Base-by-base conservation (phyloP, 1,284 basidiomycete species). In the Puccinia sorghi region DNA sequence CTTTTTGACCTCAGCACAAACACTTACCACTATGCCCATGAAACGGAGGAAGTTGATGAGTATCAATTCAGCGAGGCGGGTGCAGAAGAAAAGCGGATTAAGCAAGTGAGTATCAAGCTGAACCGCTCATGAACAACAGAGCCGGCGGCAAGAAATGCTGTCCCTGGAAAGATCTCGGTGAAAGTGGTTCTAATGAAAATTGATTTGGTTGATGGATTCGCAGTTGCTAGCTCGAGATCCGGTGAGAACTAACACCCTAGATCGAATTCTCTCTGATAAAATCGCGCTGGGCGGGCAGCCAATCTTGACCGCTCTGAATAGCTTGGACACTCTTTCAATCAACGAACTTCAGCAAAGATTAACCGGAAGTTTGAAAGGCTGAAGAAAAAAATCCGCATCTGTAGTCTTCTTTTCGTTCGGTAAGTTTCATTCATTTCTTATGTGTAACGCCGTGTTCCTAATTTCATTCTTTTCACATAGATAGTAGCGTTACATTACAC, bases 261-360 rank as follows among this genome's bases (percentile, higher is more conserved):
- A 52, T 37, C 72, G 61, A 39, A 74, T 74, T 41, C 64, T 74
- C 13, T 74, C 72, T 2, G 57, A 74, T 20, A 59, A 74, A 74
- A 59, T 74, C 27, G 43, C 57, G 15, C 25, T 61, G 25, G 72
- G 72, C 22, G 72, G 72, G 12, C 54, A 64, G 50, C 57, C 57
- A 3, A 52, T 74, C n/a, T 17, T 63, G 48, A 50, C 72, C 20
- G 72, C 59, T 52, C 52, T 74, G 72, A 74, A 64, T 64, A 48
- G 48, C 48, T 59, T 74, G 27, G 72, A 74, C 39, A n/a, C 8
- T 32, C 15, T 74, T 39, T 48, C 52, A 4, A 22, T 64, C 43
- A 63, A 74, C 27, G 72, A 74, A 46, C 61, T 74, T 50, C 72
- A 63, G n/a, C 72, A 74, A 64, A 37, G 72, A n/a, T 32, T 74